Conservation (phyloP, 1,139 yeast species). For the Pichia sp. region DNA sequence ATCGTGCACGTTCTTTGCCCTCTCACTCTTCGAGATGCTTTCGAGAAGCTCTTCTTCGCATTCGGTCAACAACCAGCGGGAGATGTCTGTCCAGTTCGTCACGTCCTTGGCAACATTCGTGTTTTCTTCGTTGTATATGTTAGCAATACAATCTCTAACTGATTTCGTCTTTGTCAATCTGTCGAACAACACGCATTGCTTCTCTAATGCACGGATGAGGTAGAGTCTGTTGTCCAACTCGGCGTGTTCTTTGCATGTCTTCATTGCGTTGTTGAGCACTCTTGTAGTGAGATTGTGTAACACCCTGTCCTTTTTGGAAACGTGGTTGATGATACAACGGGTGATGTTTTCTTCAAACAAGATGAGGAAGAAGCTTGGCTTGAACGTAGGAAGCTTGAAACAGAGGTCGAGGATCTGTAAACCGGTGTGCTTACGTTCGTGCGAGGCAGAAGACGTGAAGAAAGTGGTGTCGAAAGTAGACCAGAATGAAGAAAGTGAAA, state of each 20-base stretch:
- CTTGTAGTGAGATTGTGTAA: conserved; percentile 65
- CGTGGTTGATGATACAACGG: conserved; percentile 76
- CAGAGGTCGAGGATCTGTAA: conserved; percentile 65
- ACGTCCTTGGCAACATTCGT: conserved; percentile 24
- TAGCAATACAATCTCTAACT: conserved; percentile 46
- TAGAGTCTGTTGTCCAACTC: conserved; percentile 35
- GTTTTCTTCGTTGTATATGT: conserved; percentile 6
- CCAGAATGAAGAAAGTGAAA: conserved; percentile 71
- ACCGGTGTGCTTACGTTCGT: conserved; percentile 88
- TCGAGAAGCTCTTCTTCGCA: conserved; percentile 13
- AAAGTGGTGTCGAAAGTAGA: conserved; percentile 75
- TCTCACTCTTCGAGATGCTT: conserved; percentile 24
- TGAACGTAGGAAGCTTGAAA: conserved; percentile 37
- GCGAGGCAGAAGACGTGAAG: conserved; percentile 73
- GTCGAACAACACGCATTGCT: conserved; percentile 75
- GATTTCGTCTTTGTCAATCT: conserved; percentile 73
- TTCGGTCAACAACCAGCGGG: conserved; percentile 24
- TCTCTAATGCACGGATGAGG: conserved; percentile 47
- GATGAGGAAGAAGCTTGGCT: conserved; percentile 21
- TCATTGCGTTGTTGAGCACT: conserved; percentile 42
- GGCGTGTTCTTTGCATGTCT: background rate
- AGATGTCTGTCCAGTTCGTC: conserved; percentile 32
- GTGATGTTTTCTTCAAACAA: conserved; percentile 70
- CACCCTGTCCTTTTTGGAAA: conserved; percentile 62
- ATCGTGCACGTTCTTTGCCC: conserved; percentile 37